These are phyloP conservation scores for Globisporangium paddicum DNA, from an alignment of 352 stramenopile species.

Conservation along the genomic window DNA sequence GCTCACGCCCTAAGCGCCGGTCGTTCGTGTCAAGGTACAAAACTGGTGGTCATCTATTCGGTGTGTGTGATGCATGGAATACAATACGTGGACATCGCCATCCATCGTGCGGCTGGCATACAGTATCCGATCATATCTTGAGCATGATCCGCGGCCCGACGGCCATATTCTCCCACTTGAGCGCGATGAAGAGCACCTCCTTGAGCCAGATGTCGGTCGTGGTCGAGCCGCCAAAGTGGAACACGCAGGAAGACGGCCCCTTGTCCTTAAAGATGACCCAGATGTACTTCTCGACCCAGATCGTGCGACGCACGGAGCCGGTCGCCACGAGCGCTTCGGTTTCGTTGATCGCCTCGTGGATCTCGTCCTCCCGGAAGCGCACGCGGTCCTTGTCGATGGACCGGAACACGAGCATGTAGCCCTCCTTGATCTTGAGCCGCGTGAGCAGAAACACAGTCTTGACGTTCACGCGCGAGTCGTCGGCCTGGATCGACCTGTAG, in stretches of 20 bases:
- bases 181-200: constrained; percentile 62
- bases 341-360: constrained; percentile 14
- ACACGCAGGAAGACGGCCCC: constrained; percentile 25
- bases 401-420: constrained; percentile 59
- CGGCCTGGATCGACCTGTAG: constrained; percentile 39
- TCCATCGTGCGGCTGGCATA: background rate
- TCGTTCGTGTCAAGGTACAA: background rate
- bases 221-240: constrained; percentile 59
- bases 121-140: constrained; percentile 1
- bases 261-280: constrained; percentile 55
- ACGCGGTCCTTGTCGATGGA: constrained; percentile 48
- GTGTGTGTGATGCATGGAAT: background rate
- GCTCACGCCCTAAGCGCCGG: constrained; percentile 8
- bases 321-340: constrained; percentile 1
- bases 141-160: constrained; percentile 32
- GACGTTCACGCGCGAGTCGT: constrained; percentile 27
- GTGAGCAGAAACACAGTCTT: constrained; percentile 63
- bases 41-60: background rate
- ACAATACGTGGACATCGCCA: background rate
- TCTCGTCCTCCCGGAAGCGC: constrained; percentile 41
- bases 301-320: constrained; percentile 16
- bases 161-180: constrained; percentile 60
- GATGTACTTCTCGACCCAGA: constrained; percentile 64
- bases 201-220: constrained; percentile 51
- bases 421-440: constrained; percentile 44